Percentiles rank a stretch among this genome's conserved stretches.
These are phyloP conservation scores for Serendipita vermifera DNA, from an alignment of 768 basidiomycete species.

Conservation along the genomic window DNA sequence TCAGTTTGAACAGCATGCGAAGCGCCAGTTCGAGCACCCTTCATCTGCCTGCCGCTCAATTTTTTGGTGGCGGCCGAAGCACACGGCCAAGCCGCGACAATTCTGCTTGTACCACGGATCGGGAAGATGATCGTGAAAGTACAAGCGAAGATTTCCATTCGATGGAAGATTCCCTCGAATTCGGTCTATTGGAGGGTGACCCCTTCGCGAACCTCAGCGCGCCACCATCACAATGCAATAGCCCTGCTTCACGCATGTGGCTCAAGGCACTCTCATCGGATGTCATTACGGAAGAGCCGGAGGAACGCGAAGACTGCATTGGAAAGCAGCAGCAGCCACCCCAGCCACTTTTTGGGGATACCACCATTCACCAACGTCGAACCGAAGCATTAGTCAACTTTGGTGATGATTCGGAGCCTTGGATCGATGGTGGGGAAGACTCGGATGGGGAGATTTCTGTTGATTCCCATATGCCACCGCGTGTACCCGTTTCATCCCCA, in stretches of 20 bases:
- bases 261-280: neutral
- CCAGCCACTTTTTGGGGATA: neutral
- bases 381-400: too few species aligned
- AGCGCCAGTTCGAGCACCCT: neutral
- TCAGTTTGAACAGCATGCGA: too few species aligned
- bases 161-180: neutral
- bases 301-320: neutral
- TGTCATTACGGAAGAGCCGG: neutral
- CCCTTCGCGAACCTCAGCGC: conserved; percentile 1
- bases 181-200: neutral
- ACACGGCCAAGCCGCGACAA: neutral
- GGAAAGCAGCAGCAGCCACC: neutral
- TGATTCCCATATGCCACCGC: too few species aligned
- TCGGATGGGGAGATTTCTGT: too few species aligned
- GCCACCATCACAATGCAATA: neutral
- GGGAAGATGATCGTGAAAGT: conserved; percentile 6
- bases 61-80: neutral
- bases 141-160: conserved; percentile 1
- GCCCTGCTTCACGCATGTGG: neutral
- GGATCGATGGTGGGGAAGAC: too few species aligned
- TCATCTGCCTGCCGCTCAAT: neutral
- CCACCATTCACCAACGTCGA: too few species aligned
- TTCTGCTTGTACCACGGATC: neutral
- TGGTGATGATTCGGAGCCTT: too few species aligned
- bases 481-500: too few species aligned